These are phyloP conservation scores for Arachis monticola DNA, from an alignment of 331 rosid genomes.

Conservation along the genomic window DNA sequence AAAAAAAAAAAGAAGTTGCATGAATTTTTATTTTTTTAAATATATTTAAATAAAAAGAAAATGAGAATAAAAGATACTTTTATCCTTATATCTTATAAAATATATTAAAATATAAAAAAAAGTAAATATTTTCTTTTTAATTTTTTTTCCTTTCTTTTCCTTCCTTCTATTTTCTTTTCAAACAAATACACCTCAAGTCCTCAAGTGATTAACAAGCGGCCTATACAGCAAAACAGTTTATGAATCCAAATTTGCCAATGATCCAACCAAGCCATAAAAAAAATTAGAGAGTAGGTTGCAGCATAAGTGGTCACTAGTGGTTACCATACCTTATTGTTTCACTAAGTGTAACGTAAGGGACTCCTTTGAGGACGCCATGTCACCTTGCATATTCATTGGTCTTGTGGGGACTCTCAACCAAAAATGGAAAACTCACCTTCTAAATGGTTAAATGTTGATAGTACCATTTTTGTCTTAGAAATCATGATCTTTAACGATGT, in stretches of 20 bases:
- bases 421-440: conserved; percentile 40
- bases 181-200: too few species aligned
- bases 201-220: conserved; percentile 17
- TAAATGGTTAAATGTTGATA: conserved; percentile 28
- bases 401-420: conserved; percentile 51
- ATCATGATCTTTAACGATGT: background rate
- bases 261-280: conserved; percentile 13
- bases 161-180: too few species aligned
- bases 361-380: conserved; percentile 38
- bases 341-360: conserved; percentile 23
- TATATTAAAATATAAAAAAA: too few species aligned
- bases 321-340: conserved; percentile 26
- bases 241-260: background rate
- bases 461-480: conserved; percentile 36
- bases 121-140: too few species aligned
- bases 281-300: conserved; percentile 22
- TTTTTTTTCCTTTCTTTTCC: too few species aligned
- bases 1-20: too few species aligned
- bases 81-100: too few species aligned
- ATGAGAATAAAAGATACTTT: too few species aligned
- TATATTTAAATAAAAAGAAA: too few species aligned
- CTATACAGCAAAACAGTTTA: background rate
- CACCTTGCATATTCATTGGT: conserved; percentile 49
- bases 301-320: background rate
- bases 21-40: too few species aligned